A percentile compares a stretch with the other conserved stretches of the same genome.
Conservation (phyloP, 176 grass and related monocot genomes). For the Oryza rufipogon region DNA sequence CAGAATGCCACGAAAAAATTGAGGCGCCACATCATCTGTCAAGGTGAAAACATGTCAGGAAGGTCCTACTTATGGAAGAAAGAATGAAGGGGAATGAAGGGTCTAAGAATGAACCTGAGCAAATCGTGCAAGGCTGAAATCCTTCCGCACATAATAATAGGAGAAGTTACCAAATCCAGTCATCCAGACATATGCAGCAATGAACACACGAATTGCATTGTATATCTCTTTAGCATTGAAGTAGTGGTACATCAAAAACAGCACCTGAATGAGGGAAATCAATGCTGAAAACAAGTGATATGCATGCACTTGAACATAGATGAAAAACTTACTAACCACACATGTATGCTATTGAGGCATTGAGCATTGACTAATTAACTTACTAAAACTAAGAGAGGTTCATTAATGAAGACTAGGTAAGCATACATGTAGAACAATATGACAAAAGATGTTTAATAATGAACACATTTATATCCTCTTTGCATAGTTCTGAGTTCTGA, state of each 20-base stretch:
- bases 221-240: conserved; percentile 99
- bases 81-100: conserved; percentile 24
- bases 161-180: conserved; percentile 99
- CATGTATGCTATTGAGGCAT: conserved; percentile 15
- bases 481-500: neutral
- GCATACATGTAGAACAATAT: conserved; percentile 11
- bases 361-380: conserved; percentile 14
- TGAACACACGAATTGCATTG: conserved; percentile 98
- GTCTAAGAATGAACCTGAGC: conserved; percentile 68
- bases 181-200: conserved; percentile 99
- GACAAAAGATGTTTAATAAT: conserved; percentile 21
- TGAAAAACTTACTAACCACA: conserved; percentile 22
- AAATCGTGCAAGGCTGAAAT: conserved; percentile 94
- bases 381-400: conserved; percentile 31
- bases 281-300: conserved; percentile 30
- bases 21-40: conserved; percentile 99
- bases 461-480: neutral
- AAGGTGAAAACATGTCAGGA: conserved; percentile 40
- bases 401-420: neutral
- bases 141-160: conserved; percentile 97
- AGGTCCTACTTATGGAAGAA: conserved; percentile 30
- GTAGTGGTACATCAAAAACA: conserved; percentile 99
- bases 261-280: conserved; percentile 71
- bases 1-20: conserved; percentile 96
- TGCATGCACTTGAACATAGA: conserved; percentile 6